phyloP scores from a whole-genome alignment of 2,329 filamentous ascomycete genomes.

The Hymenoscyphus linearis region DNA sequence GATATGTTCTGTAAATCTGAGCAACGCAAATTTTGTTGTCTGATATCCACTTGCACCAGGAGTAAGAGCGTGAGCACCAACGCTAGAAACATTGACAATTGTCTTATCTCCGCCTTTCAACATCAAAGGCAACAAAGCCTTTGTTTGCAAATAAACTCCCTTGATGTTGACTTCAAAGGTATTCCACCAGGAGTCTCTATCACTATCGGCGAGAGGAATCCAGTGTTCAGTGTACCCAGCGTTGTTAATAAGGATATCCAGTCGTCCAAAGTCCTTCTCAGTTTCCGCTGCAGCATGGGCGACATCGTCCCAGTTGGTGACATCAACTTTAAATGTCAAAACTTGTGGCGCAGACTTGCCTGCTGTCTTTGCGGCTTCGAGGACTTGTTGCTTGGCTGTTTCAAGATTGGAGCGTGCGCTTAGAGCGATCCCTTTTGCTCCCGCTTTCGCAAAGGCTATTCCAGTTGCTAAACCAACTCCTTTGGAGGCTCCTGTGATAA shows the following conservation, averaged over 20 bases:
- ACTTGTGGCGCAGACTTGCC: conserved; percentile 18
- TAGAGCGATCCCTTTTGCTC: conserved; percentile 18
- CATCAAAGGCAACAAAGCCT: conserved; percentile 18
- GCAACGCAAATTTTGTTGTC: conserved; percentile 44
- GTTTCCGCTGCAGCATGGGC: conserved; percentile 11
- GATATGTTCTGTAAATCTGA: conserved; percentile 45
- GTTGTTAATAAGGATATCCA: conserved; percentile 28
- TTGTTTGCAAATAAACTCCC: conserved; percentile 19
- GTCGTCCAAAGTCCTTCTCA: conserved; percentile 16
- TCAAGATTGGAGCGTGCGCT: conserved; percentile 18
- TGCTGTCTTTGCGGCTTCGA: conserved; percentile 16
- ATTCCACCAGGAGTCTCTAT: conserved; percentile 19
- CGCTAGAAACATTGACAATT: conserved; percentile 44
- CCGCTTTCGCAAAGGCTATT: conserved; percentile 23
- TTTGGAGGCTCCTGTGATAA: conserved; percentile 24
- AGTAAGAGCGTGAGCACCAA: conserved; percentile 36
- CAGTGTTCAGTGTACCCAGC: conserved; percentile 19
- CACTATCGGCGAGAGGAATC: conserved; percentile 11
- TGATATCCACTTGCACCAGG: conserved; percentile 41
- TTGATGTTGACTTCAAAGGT: conserved; percentile 23
- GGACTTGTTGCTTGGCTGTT: conserved; percentile 15
- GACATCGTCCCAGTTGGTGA: conserved; percentile 13
- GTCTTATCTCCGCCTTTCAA: conserved; percentile 34
- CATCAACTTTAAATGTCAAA: conserved; percentile 18
- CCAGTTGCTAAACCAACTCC: conserved; percentile 22